Percentiles rank a stretch among this genome's conserved stretches.
Evolutionary conservation across 768 basidiomycete species (phyloP).

Genomic region (Russula abietina): DNA sequence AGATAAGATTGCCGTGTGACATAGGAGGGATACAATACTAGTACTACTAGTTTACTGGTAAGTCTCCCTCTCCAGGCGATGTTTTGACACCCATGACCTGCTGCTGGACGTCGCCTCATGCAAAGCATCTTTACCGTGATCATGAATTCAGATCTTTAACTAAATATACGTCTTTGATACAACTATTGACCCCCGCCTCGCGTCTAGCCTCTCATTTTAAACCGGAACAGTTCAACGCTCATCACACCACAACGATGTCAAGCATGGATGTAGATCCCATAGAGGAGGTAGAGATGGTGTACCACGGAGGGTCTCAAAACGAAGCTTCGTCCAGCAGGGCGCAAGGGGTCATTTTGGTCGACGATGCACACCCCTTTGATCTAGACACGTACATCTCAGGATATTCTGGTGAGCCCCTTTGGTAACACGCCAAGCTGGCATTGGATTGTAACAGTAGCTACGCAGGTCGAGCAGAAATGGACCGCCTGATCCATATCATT

Average conservation of each 20-base stretch:
- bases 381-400: conserved; percentile 72
- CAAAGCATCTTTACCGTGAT: background rate
- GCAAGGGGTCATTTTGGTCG: conserved; percentile 35
- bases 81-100: background rate
- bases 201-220: background rate
- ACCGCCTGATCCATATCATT: conserved; percentile 66
- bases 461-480: conserved; percentile 68
- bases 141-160: background rate
- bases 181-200: conserved; percentile 2
- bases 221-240: background rate
- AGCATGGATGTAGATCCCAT: conserved; percentile 23
- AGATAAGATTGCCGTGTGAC: background rate
- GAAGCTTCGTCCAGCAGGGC: conserved; percentile 14
- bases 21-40: background rate
- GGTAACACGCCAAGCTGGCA: background rate
- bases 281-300: conserved; percentile 19
- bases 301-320: conserved; percentile 4
- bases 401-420: conserved; percentile 57
- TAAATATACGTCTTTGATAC: background rate
- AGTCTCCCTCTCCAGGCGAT: background rate
- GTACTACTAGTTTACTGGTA: background rate
- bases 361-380: conserved; percentile 83
- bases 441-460: conserved; percentile 6
- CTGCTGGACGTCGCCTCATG: background rate
- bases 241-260: conserved; percentile 5